phyloP scores from a whole-genome alignment of 2,329 filamentous ascomycete genomes.

The Fusarium sacchari region DNA sequence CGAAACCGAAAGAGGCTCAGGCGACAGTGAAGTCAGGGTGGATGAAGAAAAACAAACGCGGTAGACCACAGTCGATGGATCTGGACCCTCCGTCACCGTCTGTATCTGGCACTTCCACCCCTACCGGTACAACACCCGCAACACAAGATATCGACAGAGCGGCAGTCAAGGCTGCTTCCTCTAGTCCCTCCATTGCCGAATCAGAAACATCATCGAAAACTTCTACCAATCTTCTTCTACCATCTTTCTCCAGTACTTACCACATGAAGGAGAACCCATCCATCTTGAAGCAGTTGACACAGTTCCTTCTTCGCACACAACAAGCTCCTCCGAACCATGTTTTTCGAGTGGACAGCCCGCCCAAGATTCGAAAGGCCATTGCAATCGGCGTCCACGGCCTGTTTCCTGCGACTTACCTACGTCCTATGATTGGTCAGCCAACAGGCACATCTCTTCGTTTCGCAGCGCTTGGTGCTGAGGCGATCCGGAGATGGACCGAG shows the following conservation, averaged over 20 bases:
- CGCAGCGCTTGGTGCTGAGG: conserved; percentile 84
- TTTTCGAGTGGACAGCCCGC: conserved; percentile 73
- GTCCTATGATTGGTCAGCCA: conserved; percentile 92
- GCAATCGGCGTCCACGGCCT: conserved; percentile 96
- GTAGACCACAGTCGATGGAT: conserved; percentile 60
- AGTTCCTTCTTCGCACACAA: conserved; percentile 65
- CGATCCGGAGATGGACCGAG: conserved; percentile 85
- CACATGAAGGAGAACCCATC: conserved; percentile 73
- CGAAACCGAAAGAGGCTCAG: conserved; percentile 47
- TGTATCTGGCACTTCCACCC: conserved; percentile 35
- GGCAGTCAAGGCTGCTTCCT: conserved; percentile 29
- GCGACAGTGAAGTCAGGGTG: conserved; percentile 46
- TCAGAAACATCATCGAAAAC: conserved; percentile 57
- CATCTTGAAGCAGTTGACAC: conserved; percentile 72
- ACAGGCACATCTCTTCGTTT: conserved; percentile 96
- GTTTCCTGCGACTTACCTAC: conserved; percentile 86
- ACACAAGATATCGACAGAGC: conserved; percentile 31
- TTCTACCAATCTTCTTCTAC: conserved; percentile 72
- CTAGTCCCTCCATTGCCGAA: conserved; percentile 49
- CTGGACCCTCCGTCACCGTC: conserved; percentile 52
- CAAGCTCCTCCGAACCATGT: conserved; percentile 75
- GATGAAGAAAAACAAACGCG: conserved; percentile 56
- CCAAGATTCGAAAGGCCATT: conserved; percentile 83
- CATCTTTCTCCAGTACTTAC: conserved; percentile 76
- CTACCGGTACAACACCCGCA: conserved; percentile 27